Conservation (phyloP, 257 asterid genomes). For the Lithospermum erythrorhizon region DNA sequence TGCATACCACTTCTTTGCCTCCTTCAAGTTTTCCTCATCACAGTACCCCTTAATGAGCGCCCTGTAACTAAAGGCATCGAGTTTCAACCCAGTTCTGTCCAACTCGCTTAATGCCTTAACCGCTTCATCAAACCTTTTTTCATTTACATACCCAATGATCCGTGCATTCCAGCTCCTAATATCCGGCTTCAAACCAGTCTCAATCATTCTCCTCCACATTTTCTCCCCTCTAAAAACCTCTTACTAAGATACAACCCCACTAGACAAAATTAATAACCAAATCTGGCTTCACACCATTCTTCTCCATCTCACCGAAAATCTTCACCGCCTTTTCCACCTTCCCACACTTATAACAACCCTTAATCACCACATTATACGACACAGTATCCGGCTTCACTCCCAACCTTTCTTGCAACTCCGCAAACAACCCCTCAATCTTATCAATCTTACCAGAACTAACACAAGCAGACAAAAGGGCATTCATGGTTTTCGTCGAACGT, state of each 20-base stretch:
- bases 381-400: slow-evolving; percentile 23
- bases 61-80: slow-evolving; percentile 29
- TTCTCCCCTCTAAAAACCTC: slow-evolving; percentile 34
- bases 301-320: slow-evolving; percentile 23
- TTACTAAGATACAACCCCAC: slow-evolving; percentile 17
- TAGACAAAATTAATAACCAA: slow-evolving; percentile 30
- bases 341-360: slow-evolving; percentile 31
- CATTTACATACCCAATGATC: slow-evolving; percentile 24
- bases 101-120: slow-evolving; percentile 20
- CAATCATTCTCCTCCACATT: slow-evolving; percentile 25
- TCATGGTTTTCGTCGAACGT: slow-evolving; percentile 27
- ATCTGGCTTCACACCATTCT: slow-evolving; percentile 22
- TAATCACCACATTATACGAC: slow-evolving; percentile 31
- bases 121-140: slow-evolving; percentile 19
- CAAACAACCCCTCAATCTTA: slow-evolving; percentile 17
- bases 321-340: slow-evolving; percentile 12
- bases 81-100: slow-evolving; percentile 18
- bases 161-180: slow-evolving; percentile 26
- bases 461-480: slow-evolving; percentile 39
- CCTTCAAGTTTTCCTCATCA: slow-evolving; percentile 19
- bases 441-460: slow-evolving; percentile 21
- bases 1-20: slow-evolving; percentile 30
- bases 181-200: slow-evolving; percentile 21
- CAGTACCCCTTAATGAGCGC: slow-evolving; percentile 28
- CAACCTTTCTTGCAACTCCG: slow-evolving; percentile 24